Base-by-base conservation (phyloP, 805 yeast species). In the Komagataella mondaviorum region DNA sequence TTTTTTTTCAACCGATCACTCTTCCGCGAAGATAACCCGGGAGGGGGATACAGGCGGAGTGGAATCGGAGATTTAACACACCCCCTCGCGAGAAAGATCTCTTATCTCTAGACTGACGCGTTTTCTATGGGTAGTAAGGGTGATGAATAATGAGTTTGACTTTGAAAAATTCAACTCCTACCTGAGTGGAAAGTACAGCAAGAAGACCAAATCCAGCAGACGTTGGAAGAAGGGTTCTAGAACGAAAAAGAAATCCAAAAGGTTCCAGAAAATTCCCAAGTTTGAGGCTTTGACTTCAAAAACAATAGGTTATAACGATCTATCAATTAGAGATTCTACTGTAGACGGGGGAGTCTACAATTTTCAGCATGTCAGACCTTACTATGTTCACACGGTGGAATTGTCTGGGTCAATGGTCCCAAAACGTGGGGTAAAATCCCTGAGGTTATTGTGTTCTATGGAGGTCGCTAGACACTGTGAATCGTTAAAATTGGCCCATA, bases 381-480 rank as follows among this genome's bases (percentile, higher is more conserved):
- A 20, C 30, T 24, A 52, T 23, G n/a, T 44, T 16, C 5, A 8
- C 16, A 20, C 45, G 17, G 47, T 23, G 2, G 44, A 30, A 5
- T 3, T 30, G 39, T 10, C 39, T 10, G 39, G 5, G 2, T 30
- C 39, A 30, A 30, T 30, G 39, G 39, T 14, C 4, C 39, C 39
- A 30, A 20, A 12, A 18, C 16, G 4, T 8, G 39, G 48, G 14
- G 20, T 56, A 5, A 39, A 36, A 23, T 54, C 67, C 1, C 54
- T 68, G 49, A 63, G 60, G 50, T 51, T 53, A 6, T 39, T 58
- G 0, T 56, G 65, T 47, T 57, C 68, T 3, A 49, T 54, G 48
- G 55, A 55, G 36, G 51, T 69, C 6, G 70, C 70, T 0, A 56
- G 55, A 16, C 49, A 57, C 23, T 54, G 63, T 2, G 47, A 55